These are phyloP conservation scores for Nakazawaea peltata DNA, from an alignment of 805 yeast genomes.

Conservation along the genomic window DNA sequence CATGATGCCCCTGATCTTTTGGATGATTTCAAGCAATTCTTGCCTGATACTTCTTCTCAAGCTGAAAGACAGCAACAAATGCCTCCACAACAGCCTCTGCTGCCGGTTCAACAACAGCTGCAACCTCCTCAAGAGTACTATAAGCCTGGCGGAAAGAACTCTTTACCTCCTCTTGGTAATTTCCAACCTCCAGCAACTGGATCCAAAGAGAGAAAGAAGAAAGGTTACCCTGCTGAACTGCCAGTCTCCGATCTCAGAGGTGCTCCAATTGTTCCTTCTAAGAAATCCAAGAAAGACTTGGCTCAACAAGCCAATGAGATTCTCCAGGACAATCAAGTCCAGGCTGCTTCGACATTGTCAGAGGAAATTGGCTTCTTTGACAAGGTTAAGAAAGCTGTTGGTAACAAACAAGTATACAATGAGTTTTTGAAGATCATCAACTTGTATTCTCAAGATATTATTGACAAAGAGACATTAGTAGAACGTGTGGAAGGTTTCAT, in stretches of 20 bases:
- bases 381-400: slow-evolving; percentile 80
- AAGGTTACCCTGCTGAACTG: slow-evolving; percentile 30
- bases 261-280: slow-evolving; percentile 15
- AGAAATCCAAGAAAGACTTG: slow-evolving; percentile 19
- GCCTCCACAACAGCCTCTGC: slow-evolving; percentile 17
- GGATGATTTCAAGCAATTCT: slow-evolving; percentile 90
- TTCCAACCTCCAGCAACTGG: slow-evolving; percentile 54
- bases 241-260: slow-evolving; percentile 41
- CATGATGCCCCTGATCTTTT: slow-evolving; percentile 90
- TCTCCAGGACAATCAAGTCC: slow-evolving; percentile 5
- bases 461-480: slow-evolving; percentile 75
- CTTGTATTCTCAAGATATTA: slow-evolving; percentile 82
- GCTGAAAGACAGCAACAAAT: slow-evolving; percentile 20
- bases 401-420: slow-evolving; percentile 82
- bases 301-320: slow-evolving; percentile 17
- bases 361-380: slow-evolving; percentile 92
- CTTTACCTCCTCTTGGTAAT: slow-evolving; percentile 80
- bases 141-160: slow-evolving; percentile 15
- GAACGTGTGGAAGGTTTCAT: slow-evolving; percentile 80
- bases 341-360: slow-evolving; percentile 15
- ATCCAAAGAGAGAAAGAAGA: slow-evolving; percentile 16
- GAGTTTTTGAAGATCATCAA: slow-evolving; percentile 88
- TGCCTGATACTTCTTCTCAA: slow-evolving; percentile 71
- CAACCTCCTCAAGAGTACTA: slow-evolving; percentile 17
- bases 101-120: slow-evolving; percentile 15